Evolutionary conservation across 768 basidiomycete genomes (phyloP), one percentile per base, ranked within the genome.

Genomic region (Macrolepiota albuminosa): DNA sequence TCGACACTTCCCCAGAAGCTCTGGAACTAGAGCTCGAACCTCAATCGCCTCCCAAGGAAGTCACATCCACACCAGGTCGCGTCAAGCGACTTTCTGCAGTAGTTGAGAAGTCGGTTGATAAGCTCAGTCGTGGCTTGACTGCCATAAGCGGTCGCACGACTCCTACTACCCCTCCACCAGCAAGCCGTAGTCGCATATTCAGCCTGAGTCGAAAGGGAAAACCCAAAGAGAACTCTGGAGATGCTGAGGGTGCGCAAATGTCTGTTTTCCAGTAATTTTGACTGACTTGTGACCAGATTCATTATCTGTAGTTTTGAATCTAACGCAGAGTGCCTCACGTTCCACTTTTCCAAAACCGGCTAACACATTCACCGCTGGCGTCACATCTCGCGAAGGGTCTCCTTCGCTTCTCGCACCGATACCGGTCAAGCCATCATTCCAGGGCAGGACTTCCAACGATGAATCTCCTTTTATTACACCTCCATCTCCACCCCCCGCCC

Each of bases 391-490:
- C 33, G 81, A 84, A 60, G 84, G 85, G 49, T 84, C 83, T 16
- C 83, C 85, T 54, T 56, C 59, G 40, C 40, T 63, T 36, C n/a
- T 69, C 7, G 69, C 73, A 36, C 67, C 66, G 14, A 57, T 51
- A 39, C 62, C 61, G 7, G 51, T 51, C 1, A 62, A 59, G 31
- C 53, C 61, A 21, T 46, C 52, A 18, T 36, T 42, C 7, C 50
- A 40, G 26, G 24, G 61, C 24, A 50, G 49, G 50, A 31, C 59
- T 26, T 62, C 67, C 9, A 67, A 65, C 43, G 75, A 78, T 52
- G 78, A 80, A 57, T 78, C 76, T 46, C 78, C 78, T 5, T 91
- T 93, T 67, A 88, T 92, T 59, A 79, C 80, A 6, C 90, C 91
- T 37, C 87, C 81, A 14, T 91, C 89, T 11, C 89, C 91, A 4